Base-by-base conservation (phyloP, 345 rosid species). In the Ceriops tagal region DNA sequence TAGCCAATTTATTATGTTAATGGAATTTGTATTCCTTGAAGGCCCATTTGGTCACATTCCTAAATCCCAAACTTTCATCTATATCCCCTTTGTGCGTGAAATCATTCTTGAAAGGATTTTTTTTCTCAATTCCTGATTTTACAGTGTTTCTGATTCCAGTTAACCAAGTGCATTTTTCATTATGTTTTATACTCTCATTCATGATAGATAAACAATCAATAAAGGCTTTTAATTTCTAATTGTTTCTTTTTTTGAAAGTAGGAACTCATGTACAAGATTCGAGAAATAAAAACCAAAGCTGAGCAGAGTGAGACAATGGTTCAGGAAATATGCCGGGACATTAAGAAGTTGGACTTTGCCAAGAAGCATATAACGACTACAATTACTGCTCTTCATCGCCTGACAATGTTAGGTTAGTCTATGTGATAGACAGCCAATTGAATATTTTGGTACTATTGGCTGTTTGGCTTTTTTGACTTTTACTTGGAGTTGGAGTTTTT, bases 281-380 rank as follows among this genome's bases (percentile, higher is more conserved):
- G 87, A 67, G 98, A 95, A 83, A 95, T 95, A 78, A 95, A 95
- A 82, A 87, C 93, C 80, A 95, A 95, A 82, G 99, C 99, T 32
- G 98, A 86, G 82, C 99, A 95, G 77, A 95, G 99, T 83, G 99
- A 95, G 82, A 85, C 96, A 18, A 92, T 95, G 99, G 99, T 95
- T 61, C 96, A 92, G 83, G 98, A 95, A 80, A 95, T 95, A 75
- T 95, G 99, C 61, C 93, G 99, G 65, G 99, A 95, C 81, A 95
- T 92, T 75, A 95, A 95, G 83, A 95, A 95, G 85, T 81, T 95
- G 82, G 99, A 95, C 82, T 95, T 92, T 79, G 98, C 98, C 21
- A 92, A 95, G 89, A 95, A 95, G 85, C 97, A 95, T 81, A 92
- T 95, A 80, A 95, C 99, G 62, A 90, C 93, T 53, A 92, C 99